phyloP scores from a whole-genome alignment of 1,139 yeast genomes.

The Taiozyma sp. region DNA sequence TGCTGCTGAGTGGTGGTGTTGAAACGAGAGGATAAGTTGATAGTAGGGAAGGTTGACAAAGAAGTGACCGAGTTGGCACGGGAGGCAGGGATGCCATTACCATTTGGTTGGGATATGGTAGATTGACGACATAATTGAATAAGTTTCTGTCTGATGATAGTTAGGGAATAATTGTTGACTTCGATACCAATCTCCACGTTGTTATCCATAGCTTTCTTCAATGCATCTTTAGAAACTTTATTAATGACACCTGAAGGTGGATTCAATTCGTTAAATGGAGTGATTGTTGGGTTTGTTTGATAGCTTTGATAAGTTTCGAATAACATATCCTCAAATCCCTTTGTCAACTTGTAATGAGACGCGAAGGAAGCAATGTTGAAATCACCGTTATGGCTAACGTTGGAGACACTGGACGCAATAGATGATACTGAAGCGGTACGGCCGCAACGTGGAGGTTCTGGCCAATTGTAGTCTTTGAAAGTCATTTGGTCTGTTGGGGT shows the following conservation, averaged over 20 bases:
- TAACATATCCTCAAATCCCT: constrained; percentile 31
- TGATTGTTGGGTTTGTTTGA: constrained; percentile 33
- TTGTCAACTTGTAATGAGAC: constrained; percentile 26
- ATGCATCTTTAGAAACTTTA: constrained; percentile 33
- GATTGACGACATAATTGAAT: constrained; percentile 24
- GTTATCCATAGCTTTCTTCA: constrained; percentile 23
- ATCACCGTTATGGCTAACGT: constrained; percentile 18
- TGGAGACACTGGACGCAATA: constrained; percentile 23
- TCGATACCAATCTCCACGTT: constrained; percentile 30
- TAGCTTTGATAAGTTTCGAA: constrained; percentile 29
- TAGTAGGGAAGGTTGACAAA: constrained; percentile 12
- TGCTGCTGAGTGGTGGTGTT: constrained; percentile 1
- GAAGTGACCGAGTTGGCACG: constrained; percentile 19
- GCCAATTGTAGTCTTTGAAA: constrained; percentile 11
- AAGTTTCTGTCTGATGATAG: constrained; percentile 34
- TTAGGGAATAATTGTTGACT: constrained; percentile 27
- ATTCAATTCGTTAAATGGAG: constrained; percentile 36
- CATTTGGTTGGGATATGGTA: constrained; percentile 8
- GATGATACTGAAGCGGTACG: constrained; percentile 23
- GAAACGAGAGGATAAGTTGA: constrained; percentile 17
- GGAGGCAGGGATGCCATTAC: constrained; percentile 5
- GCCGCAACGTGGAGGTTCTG: constrained; percentile 20
- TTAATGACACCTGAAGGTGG: constrained; percentile 40
- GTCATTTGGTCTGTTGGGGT: constrained; percentile 22
- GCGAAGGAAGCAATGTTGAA: constrained; percentile 22